Evolutionary conservation across 768 basidiomycete species (phyloP).

Genomic region (Lactarius hengduanensis): DNA sequence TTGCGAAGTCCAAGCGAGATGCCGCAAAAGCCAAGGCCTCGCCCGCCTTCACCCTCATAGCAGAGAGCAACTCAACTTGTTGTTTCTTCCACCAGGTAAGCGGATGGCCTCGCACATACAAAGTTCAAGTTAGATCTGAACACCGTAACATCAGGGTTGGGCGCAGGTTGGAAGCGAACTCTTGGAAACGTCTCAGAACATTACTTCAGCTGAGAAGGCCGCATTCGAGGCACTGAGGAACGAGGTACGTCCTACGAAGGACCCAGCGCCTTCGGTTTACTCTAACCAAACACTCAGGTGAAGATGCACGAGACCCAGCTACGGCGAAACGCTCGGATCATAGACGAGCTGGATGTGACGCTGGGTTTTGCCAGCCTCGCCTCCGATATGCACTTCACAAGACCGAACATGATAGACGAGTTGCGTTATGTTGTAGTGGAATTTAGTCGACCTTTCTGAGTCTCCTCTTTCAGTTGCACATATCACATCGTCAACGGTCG

Average conservation of each 20-base stretch:
- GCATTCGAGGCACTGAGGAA: slow-evolving; percentile 68
- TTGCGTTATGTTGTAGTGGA: slow-evolving; percentile 37
- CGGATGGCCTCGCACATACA: slow-evolving; percentile 2
- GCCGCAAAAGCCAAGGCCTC: slow-evolving; percentile 47
- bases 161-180: slow-evolving; percentile 69
- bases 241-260: slow-evolving; percentile 46
- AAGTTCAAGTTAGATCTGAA: slow-evolving; percentile 8
- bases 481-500: slow-evolving; percentile 78
- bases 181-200: slow-evolving; percentile 50
- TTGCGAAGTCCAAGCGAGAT: slow-evolving; percentile 64
- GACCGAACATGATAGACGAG: slow-evolving; percentile 70
- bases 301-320: slow-evolving; percentile 53
- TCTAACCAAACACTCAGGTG: slow-evolving; percentile 47
- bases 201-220: slow-evolving; percentile 62
- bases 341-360: slow-evolving; percentile 87
- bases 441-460: neutral
- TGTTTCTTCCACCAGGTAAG: slow-evolving; percentile 65
- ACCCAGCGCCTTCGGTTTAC: neutral
- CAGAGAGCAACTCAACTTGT: slow-evolving; percentile 63
- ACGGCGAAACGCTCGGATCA: slow-evolving; percentile 69
- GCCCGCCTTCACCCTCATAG: slow-evolving; percentile 53
- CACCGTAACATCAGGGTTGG: slow-evolving; percentile 57
- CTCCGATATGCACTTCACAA: slow-evolving; percentile 68
- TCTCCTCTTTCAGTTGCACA: slow-evolving; percentile 30
- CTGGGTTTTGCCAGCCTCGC: slow-evolving; percentile 82